phyloP scores from a whole-genome alignment of 1,284 basidiomycete species.

The Takashimella tepidaria region DNA sequence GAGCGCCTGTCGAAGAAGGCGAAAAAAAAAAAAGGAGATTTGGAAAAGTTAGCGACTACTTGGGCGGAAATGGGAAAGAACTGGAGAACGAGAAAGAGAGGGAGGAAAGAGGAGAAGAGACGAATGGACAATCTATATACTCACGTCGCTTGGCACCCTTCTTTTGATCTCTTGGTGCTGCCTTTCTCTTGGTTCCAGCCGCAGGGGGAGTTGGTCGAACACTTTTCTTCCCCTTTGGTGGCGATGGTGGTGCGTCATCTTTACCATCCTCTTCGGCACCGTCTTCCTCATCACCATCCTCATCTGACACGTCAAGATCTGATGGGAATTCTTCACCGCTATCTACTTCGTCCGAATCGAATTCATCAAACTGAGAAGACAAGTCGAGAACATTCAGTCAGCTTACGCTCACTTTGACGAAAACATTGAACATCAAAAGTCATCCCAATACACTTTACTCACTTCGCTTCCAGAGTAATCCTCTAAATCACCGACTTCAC shows the following conservation, averaged over 20 bases:
- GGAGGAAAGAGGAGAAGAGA: no score
- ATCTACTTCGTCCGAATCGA: constrained; percentile 40
- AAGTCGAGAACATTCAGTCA: no score
- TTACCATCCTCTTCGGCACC: constrained; percentile 50
- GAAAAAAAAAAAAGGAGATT: no score
- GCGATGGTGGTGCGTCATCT: constrained; percentile 22
- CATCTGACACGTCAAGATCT: constrained; percentile 44
- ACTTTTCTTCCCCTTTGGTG: constrained; percentile 48
- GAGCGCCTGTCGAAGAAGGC: constrained; percentile 60
- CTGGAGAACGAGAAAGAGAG: no score
- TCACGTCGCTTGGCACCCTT: constrained; percentile 50
- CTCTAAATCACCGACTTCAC: constrained; percentile 54
- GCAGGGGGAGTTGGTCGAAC: constrained; percentile 22
- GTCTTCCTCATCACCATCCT: constrained; percentile 35
- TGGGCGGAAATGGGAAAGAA: no score
- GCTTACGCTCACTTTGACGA: no score
- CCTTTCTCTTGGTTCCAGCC: constrained; percentile 43
- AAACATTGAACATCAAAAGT: background rate
- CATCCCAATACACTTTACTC: constrained; percentile 12
- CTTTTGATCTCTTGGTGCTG: constrained; percentile 55
- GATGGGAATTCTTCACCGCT: constrained; percentile 42
- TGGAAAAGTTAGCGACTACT: no score
- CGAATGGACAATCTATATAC: constrained; percentile 3
- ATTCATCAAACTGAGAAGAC: constrained; percentile 41
- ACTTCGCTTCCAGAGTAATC: constrained; percentile 52